Evolutionary conservation across 495 filamentous ascomycete genomes (phyloP).

Genomic region (Alectoria sarmentosa): DNA sequence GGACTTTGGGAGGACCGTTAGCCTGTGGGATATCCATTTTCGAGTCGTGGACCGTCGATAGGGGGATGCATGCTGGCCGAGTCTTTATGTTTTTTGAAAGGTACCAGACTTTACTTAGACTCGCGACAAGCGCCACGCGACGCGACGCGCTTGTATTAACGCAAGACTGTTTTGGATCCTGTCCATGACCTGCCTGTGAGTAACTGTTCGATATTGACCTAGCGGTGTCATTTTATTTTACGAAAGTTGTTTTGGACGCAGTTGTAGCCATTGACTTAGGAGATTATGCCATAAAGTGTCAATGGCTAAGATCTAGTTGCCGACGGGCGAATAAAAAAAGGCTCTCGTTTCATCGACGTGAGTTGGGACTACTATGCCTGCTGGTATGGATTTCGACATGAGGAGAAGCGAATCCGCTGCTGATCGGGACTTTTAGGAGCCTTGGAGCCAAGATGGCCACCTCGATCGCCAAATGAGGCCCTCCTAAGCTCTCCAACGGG

Average conservation of each 20-base stretch:
- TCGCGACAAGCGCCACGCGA: constrained; percentile 2
- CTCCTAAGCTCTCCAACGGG: constrained; percentile 76
- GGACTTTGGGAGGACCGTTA: constrained; percentile 51
- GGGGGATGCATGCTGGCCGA: not conserved
- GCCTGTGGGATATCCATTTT: constrained; percentile 9
- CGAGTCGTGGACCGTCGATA: not conserved
- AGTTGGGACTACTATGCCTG: not conserved
- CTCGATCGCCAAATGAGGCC: constrained; percentile 76
- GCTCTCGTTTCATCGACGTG: not conserved
- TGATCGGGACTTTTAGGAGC: not conserved
- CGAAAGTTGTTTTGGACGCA: not conserved
- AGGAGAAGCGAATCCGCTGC: not conserved
- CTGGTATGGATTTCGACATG: not conserved
- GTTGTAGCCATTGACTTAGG: not conserved
- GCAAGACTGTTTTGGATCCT: constrained; percentile 1
- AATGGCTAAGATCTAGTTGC: not conserved
- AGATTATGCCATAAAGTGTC: not conserved
- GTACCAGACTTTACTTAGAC: constrained; percentile 14
- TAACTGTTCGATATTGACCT: no score
- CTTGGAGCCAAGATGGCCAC: constrained; percentile 68
- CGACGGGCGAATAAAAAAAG: not conserved
- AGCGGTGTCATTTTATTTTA: not conserved
- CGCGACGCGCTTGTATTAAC: constrained; percentile 11
- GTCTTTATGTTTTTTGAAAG: not conserved
- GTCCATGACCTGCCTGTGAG: no score